Percentiles rank a stretch among this genome's conserved stretches.
These are phyloP conservation scores for Lenwebbia sp. DNA, from an alignment of 345 rosid genomes.

Conservation along the genomic window DNA sequence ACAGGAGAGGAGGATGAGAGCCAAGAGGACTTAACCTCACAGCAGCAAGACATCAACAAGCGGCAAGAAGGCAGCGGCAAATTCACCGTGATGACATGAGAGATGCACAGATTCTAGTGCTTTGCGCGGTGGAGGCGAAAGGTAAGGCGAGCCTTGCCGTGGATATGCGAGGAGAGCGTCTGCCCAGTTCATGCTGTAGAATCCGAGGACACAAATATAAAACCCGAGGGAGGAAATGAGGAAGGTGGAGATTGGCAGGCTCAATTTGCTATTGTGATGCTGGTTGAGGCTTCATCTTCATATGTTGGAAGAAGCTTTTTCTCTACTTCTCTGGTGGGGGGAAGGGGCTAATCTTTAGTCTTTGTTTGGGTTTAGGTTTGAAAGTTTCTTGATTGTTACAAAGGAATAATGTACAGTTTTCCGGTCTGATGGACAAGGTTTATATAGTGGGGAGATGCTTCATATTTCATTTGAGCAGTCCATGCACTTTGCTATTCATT, in stretches of 20 bases:
- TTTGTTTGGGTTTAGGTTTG: background rate
- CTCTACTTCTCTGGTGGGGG: background rate
- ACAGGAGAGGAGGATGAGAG: slow-evolving; percentile 17
- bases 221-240: background rate
- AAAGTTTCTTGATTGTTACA: background rate
- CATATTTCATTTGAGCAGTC: background rate
- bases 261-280: background rate
- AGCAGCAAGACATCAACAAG: slow-evolving; percentile 20
- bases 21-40: slow-evolving; percentile 17
- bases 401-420: slow-evolving; percentile 33
- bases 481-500: background rate
- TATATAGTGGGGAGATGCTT: background rate
- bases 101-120: background rate
- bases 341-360: background rate
- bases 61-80: slow-evolving; percentile 15
- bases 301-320: background rate
- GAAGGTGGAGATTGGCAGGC: background rate
- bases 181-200: background rate
- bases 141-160: background rate
- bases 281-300: background rate
- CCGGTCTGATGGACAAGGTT: background rate
- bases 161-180: background rate
- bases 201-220: background rate
- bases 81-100: slow-evolving; percentile 31
- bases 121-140: background rate